These are phyloP conservation scores for Leucosporidium scottii DNA, from an alignment of 768 basidiomycete genomes.

Conservation along the genomic window DNA sequence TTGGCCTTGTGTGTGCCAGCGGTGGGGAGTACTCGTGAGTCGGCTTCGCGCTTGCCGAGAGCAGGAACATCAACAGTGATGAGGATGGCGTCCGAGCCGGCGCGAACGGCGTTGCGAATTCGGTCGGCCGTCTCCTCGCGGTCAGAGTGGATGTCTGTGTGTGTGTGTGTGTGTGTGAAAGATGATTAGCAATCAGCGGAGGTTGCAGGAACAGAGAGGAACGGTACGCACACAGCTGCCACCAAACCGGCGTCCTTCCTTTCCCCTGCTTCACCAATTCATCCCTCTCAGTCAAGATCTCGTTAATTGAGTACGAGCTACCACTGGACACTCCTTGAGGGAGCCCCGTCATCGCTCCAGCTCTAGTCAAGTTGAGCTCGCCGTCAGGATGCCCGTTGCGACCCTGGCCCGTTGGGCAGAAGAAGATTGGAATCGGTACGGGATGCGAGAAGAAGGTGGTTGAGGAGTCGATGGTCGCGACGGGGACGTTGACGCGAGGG, in stretches of 20 bases:
- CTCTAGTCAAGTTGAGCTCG: conserved; percentile 72
- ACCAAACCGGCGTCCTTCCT: neutral
- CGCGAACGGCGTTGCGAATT: conserved; percentile 38
- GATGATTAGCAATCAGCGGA: too few species aligned
- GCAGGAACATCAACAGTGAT: conserved; percentile 40
- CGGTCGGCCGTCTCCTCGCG: conserved; percentile 32
- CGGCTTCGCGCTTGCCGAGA: conserved; percentile 29
- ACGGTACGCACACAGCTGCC: conserved; percentile 10
- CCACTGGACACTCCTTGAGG: conserved; percentile 56
- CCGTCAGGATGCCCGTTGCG: conserved; percentile 78
- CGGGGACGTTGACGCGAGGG: conserved; percentile 27
- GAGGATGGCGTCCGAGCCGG: conserved; percentile 37
- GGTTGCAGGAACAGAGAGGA: too few species aligned
- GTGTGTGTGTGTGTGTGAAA: too few species aligned
- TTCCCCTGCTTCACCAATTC: neutral
- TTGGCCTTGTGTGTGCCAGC: neutral
- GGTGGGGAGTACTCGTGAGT: neutral
- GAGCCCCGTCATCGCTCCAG: conserved; percentile 58
- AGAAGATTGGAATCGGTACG: conserved; percentile 79
- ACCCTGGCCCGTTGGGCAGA: conserved; percentile 75
- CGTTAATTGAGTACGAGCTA: conserved; percentile 43
- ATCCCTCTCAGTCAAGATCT: conserved; percentile 27
- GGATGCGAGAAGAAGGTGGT: conserved; percentile 59
- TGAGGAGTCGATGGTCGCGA: conserved; percentile 39
- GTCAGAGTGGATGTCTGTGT: neutral